Percentiles rank a stretch among this genome's conserved stretches.
Conservation (phyloP, 1,284 basidiomycete genomes). For the Athelia psychrophila region DNA sequence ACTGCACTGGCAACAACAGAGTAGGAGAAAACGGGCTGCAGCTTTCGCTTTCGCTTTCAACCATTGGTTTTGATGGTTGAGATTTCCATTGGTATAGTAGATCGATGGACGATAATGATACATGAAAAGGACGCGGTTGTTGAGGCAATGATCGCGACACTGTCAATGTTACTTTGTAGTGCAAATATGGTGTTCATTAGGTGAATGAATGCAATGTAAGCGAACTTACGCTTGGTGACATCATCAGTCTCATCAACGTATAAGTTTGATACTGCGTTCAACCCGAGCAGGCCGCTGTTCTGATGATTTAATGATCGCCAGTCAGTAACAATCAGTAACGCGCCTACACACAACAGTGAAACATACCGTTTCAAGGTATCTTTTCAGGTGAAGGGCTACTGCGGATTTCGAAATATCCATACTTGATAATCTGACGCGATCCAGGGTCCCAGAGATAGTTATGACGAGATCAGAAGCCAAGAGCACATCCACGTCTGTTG, state of each 20-base stretch:
- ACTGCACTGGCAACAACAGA: slow-evolving; percentile 48
- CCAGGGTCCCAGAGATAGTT: slow-evolving; percentile 48
- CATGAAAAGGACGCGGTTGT: slow-evolving; percentile 28
- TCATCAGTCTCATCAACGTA: slow-evolving; percentile 43
- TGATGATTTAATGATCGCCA: slow-evolving; percentile 21
- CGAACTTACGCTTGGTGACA: slow-evolving; percentile 36
- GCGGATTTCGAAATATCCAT: slow-evolving; percentile 45
- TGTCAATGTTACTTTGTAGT: slow-evolving; percentile 40
- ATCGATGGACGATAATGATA: slow-evolving; percentile 46
- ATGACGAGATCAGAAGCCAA: slow-evolving; percentile 49
- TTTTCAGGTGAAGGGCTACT: slow-evolving; percentile 44
- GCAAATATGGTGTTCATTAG: slow-evolving; percentile 7
- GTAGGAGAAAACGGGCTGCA: slow-evolving; percentile 43
- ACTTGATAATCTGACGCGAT: slow-evolving; percentile 38
- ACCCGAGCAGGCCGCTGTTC: slow-evolving; percentile 56
- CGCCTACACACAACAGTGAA: slow-evolving; percentile 5
- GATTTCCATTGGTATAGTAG: slow-evolving; percentile 50
- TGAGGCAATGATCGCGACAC: slow-evolving; percentile 36
- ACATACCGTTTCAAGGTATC: slow-evolving; percentile 50
- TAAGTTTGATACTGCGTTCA: slow-evolving; percentile 50
- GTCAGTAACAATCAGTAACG: not conserved
- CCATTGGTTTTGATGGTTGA: slow-evolving; percentile 3
- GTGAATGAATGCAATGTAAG: slow-evolving; percentile 2
- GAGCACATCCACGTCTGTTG: slow-evolving; percentile 48
- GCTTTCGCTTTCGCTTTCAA: slow-evolving; percentile 2